These are phyloP conservation scores for Tilletiaria anomala DNA, from an alignment of 1,284 basidiomycete species.

Conservation along the genomic window DNA sequence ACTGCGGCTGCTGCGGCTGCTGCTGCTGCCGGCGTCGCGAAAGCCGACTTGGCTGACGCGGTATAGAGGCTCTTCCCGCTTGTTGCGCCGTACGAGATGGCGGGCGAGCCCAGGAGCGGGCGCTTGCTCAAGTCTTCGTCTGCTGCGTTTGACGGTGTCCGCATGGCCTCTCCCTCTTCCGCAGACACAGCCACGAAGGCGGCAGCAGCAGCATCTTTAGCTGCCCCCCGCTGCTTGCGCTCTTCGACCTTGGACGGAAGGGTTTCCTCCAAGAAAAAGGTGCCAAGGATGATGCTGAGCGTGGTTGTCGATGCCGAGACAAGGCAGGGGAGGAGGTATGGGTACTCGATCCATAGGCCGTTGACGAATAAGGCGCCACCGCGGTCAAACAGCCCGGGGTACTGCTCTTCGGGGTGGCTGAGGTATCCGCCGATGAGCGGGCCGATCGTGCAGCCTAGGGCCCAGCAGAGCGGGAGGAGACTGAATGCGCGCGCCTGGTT, in stretches of 20 bases:
- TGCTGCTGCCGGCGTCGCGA: no score
- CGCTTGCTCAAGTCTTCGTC: no score
- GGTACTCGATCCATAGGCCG: constrained; percentile 12
- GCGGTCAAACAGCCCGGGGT: constrained; percentile 18
- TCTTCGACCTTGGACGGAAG: constrained; percentile 15
- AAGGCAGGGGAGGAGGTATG: constrained; percentile 40
- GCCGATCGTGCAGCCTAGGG: constrained; percentile 14
- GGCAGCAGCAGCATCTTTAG: background rate
- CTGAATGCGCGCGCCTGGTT: constrained; percentile 26
- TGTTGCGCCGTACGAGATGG: no score
- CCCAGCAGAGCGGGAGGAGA: constrained; percentile 21
- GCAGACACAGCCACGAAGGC: no score
- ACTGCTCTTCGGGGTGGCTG: constrained; percentile 25
- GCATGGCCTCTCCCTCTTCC: background rate
- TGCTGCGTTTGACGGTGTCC: background rate
- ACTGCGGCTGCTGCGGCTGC: constrained; percentile 5
- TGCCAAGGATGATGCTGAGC: constrained; percentile 25
- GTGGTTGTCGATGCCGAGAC: constrained; percentile 32
- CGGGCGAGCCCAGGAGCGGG: no score
- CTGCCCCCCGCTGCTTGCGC: background rate
- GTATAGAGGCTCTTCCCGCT: no score
- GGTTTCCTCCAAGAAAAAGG: constrained; percentile 39
- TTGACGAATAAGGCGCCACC: background rate
- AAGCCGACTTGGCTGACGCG: no score
- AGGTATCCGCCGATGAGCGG: constrained; percentile 33